phyloP scores from a whole-genome alignment of 140 eudicot species.

The Oenanthe javanica region DNA sequence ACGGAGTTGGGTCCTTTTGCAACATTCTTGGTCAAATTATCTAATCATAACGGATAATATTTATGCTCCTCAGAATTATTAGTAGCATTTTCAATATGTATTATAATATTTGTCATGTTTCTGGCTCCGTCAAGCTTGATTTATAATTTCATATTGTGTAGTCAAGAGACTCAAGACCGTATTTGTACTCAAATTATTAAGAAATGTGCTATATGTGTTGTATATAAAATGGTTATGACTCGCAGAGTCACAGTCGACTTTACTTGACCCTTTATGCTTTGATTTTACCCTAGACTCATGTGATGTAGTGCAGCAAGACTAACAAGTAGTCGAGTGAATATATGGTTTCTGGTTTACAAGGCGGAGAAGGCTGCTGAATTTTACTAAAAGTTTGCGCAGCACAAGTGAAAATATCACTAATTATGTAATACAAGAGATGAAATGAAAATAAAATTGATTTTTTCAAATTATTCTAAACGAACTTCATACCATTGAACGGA shows the following conservation, averaged over 20 bases:
- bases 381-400: neutral
- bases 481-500: constrained; percentile 82
- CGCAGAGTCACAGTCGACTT: neutral
- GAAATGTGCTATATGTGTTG: too few relatives aligned
- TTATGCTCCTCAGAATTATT: neutral
- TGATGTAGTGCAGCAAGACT: neutral
- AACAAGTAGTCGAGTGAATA: neutral
- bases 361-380: neutral
- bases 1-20: constrained; percentile 26
- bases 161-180: neutral
- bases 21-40: neutral
- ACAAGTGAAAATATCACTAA: neutral
- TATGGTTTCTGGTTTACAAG: neutral
- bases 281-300: neutral
- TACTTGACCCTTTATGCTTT: neutral
- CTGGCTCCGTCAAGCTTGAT: neutral
- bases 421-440: neutral
- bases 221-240: too few relatives aligned
- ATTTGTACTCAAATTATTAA: neutral
- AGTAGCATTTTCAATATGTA: neutral
- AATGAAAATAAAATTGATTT: neutral
- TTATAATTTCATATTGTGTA: neutral
- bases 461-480: constrained; percentile 43
- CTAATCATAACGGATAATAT: neutral
- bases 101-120: neutral